These are phyloP conservation scores for Tritrichomonas foetus DNA, from an alignment of 208 protist species.

Conservation along the genomic window DNA sequence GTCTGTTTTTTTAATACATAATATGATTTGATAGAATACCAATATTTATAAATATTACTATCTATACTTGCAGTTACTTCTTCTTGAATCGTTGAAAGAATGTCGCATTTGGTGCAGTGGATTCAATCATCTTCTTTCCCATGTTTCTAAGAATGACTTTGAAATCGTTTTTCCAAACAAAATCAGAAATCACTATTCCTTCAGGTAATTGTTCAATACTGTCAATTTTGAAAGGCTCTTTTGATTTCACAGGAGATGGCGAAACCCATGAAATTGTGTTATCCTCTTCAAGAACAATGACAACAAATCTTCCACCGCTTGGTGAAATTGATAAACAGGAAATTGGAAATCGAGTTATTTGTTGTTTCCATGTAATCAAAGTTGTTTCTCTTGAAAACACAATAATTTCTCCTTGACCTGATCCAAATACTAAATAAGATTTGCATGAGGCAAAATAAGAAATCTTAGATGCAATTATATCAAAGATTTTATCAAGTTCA, in stretches of 20 bases:
- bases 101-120: background rate
- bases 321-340: too few species aligned
- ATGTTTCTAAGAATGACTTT: background rate
- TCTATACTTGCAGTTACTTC: too few species aligned
- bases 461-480: background rate
- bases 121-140: background rate
- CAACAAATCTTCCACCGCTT: background rate
- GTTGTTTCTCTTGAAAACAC: background rate
- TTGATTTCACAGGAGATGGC: background rate
- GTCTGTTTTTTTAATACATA: too few species aligned
- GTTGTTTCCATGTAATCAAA: background rate
- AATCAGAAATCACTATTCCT: background rate
- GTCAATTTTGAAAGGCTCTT: background rate
- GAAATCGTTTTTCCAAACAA: background rate
- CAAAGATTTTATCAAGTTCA: background rate
- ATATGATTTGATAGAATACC: too few species aligned
- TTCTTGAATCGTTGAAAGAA: background rate
- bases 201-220: too few species aligned
- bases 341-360: background rate
- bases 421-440: background rate
- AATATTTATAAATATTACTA: too few species aligned
- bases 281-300: background rate
- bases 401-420: background rate
- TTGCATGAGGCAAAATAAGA: background rate
- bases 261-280: background rate